Base-by-base conservation (phyloP, 805 yeast genomes). In the Candida caryicola region DNA sequence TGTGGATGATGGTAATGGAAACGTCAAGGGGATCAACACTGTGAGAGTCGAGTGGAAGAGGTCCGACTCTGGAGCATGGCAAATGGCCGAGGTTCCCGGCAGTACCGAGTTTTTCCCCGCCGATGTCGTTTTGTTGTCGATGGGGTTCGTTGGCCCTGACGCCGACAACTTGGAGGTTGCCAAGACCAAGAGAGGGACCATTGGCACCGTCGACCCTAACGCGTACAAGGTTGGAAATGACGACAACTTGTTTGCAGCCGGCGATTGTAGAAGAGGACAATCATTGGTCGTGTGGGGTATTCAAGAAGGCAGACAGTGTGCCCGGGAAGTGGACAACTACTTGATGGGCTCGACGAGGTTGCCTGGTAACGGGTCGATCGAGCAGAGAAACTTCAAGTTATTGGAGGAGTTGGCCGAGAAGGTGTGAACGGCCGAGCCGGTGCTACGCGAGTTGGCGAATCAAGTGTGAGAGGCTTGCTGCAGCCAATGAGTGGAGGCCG, bases 191-290 rank as follows among this genome's bases (percentile, higher is more conserved):
- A 78, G 96, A 59, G 98, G 98, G 40, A 90, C 93, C 31, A 79
- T 91, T 54, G 68, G 77, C 31, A 79, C 91, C 12, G 62, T 74
- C 26, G 74, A 74, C 49, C 71, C 82, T 14, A 68, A 69, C 43
- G 79, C 77, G 41, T 91, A 91, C 76, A 73, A 76, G 44, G 89
- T 87, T 40, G 63, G 66, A 23, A 67, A 68, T 9, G 73, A 65
- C 29, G 84, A 74, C 43, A 89, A 88, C 52, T 57, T 89, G 44
- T 91, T 90, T 57, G 87, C 96, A 34, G 97, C 98, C 35, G 99
- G 99, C 68, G 99, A 91, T 66, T 93, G 98, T 71, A 85, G 99
- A 74, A 82, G 98, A 69, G 99, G 99, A 19, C 99, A 91, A 73
- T 87, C 96, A 2, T 77, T 91, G 63, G 91, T 91, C 62, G 99